A percentile compares a stretch with the other conserved stretches of the same genome.
Evolutionary conservation across 805 yeast genomes (phyloP).

Genomic region (Ascoidea rubescens): DNA sequence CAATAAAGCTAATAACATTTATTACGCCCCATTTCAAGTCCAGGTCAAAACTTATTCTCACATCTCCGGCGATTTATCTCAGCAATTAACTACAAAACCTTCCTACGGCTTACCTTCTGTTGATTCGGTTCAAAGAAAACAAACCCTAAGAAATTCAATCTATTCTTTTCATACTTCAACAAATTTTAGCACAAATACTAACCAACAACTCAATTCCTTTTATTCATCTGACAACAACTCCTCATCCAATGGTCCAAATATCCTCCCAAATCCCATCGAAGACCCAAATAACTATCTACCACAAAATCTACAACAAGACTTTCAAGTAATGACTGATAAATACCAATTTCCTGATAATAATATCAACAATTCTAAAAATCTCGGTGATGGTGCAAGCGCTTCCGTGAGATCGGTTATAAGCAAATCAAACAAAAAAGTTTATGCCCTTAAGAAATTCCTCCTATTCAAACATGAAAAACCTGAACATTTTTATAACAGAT

Average conservation of each 20-base stretch:
- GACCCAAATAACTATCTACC: conserved; percentile 59
- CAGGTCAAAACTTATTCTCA: no score
- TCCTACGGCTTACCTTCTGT: not conserved
- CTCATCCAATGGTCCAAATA: conserved; percentile 25
- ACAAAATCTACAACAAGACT: conserved; percentile 30
- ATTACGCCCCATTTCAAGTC: no score
- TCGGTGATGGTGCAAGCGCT: conserved; percentile 67
- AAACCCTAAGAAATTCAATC: not conserved
- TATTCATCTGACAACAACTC: conserved; percentile 20
- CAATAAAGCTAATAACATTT: no score
- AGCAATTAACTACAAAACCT: not conserved
- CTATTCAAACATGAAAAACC: conserved; percentile 49
- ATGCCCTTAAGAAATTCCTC: conserved; percentile 53
- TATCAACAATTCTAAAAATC: conserved; percentile 25
- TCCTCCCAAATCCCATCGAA: conserved; percentile 46
- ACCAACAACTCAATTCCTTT: not conserved
- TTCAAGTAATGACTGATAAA: conserved; percentile 36
- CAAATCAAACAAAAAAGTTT: conserved; percentile 25
- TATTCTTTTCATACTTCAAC: not conserved
- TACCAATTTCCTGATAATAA: conserved; percentile 30
- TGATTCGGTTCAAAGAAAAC: not conserved
- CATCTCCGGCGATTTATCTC: no score
- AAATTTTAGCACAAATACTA: not conserved
- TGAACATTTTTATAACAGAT: conserved; percentile 49
- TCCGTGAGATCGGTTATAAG: conserved; percentile 39